Conservation (phyloP, 345 rosid genomes). For the Sisymbrium altissimum region DNA sequence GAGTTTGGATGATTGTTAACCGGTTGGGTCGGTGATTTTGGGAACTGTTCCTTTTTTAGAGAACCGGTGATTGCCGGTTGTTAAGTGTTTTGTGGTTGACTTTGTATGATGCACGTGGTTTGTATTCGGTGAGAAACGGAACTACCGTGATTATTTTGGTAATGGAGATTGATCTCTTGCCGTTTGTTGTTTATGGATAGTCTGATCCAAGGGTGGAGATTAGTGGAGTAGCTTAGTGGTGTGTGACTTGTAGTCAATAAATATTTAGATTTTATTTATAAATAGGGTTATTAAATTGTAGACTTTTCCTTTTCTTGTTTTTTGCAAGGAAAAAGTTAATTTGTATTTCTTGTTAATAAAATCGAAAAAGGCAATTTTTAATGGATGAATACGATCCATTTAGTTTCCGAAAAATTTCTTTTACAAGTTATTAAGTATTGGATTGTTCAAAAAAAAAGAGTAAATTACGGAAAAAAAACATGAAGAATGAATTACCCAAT, state of each 20-base stretch:
- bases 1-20: conserved; percentile 17
- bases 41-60: background rate
- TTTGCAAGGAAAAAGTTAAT: background rate
- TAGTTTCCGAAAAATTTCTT: too few species aligned
- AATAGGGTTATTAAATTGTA: background rate
- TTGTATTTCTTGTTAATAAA: background rate
- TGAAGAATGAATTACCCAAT: too few species aligned
- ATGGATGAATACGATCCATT: too few species aligned
- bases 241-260: background rate
- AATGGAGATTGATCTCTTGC: background rate
- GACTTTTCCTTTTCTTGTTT: background rate
- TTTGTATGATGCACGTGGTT: background rate
- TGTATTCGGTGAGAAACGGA: conserved; percentile 13
- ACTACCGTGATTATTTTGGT: background rate
- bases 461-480: too few species aligned
- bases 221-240: background rate
- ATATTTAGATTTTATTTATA: background rate
- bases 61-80: conserved; percentile 23
- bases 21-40: conserved; percentile 8
- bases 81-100: background rate
- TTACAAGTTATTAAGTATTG: too few species aligned
- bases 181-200: background rate
- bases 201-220: conserved; percentile 12
- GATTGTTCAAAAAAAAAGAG: too few species aligned
- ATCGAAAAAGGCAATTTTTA: too few species aligned